Percentiles rank a stretch among this genome's conserved stretches.
These are phyloP conservation scores for Phytophthora colocasiae DNA, from an alignment of 352 stramenopile genomes.

Conservation along the genomic window DNA sequence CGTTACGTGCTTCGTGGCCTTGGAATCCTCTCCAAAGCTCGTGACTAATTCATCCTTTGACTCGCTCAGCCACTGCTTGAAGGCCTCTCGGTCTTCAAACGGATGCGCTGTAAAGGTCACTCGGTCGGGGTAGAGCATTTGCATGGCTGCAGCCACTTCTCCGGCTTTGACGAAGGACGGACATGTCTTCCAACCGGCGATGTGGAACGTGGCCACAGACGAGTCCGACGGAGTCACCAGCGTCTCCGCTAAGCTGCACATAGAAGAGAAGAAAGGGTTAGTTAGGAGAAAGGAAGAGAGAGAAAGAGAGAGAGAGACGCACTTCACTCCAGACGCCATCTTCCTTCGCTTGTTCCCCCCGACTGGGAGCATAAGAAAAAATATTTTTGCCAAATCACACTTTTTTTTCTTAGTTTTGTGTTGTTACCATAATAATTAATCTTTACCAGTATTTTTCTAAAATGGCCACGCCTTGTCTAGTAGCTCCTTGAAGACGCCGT, in stretches of 20 bases:
- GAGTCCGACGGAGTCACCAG: constrained; percentile 25
- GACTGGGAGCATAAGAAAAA: constrained; percentile 14
- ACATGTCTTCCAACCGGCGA: constrained; percentile 80
- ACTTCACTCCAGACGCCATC: constrained; percentile 67
- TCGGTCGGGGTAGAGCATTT: constrained; percentile 64
- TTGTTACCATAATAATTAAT: too few species aligned
- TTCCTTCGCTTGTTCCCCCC: constrained; percentile 37
- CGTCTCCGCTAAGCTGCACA: constrained; percentile 51
- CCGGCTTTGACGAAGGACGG: constrained; percentile 64
- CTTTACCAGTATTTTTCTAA: too few species aligned
- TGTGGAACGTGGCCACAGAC: constrained; percentile 56
- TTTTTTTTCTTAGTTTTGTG: too few species aligned
- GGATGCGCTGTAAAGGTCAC: constrained; percentile 52
- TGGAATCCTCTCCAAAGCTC: constrained; percentile 49
- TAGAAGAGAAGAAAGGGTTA: constrained; percentile 2
- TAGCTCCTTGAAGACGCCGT: constrained; percentile 26
- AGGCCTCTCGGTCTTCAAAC: constrained; percentile 68
- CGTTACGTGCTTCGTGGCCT: constrained; percentile 59
- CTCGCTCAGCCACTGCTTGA: constrained; percentile 58
- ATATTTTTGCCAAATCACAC: too few species aligned
- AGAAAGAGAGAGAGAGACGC: constrained; percentile 17
- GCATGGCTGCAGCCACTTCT: constrained; percentile 71
- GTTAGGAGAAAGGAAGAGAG: not conserved
- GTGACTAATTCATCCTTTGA: constrained; percentile 45
- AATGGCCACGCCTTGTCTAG: constrained; percentile 24